Base-by-base conservation (phyloP, 345 rosid species). In the Brassica juncea region DNA sequence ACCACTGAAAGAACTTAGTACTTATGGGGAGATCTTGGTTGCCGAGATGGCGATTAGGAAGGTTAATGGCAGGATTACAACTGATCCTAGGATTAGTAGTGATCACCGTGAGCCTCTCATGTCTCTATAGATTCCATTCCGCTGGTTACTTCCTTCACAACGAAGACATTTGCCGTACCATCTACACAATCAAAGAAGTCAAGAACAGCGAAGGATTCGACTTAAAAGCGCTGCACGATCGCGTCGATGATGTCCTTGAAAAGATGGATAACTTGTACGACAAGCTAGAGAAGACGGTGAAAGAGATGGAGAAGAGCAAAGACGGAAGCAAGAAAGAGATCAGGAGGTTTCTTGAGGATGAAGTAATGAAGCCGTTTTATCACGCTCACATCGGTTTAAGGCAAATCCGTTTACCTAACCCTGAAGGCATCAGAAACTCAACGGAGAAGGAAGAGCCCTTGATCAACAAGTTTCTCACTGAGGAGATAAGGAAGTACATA, bases 401-500 rank as follows among this genome's bases (percentile, higher is more conserved):
- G 71, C 97, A 89, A 78, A 82, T 89, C 74, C 84, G 92, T 74
- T 60, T 94, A 2, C 97, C 99, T 0, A 80, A 80, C 47, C 66
- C 79, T 8, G 82, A 85, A 62, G 91, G 84, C 71, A 79, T 84
- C 47, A 73, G 82, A 15, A 89, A 89, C 77, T 59, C 77, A 1
- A 85, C 83, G 2, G 72, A 78, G 59, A 83, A 83, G 23, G 97
- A 91, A 78, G 86, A 84, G 35, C 97, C 99, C 6, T 86, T 92
- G 90, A 88, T 90, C 67, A 91, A 94, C 76, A 73, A 77, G 5
- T 91, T 94, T 35, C 79, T 88, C 44, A 64, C 67, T 1, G 97
- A 92, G 80, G 97, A 94, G 86, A 89, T 92, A 28, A 70, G 95
- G 76, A 86, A 89, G 82, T 94, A 92, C 68, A 85, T 92, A 5